Base-by-base conservation (phyloP, 2,329 filamentous ascomycete species). In the Onygenales sp. region DNA sequence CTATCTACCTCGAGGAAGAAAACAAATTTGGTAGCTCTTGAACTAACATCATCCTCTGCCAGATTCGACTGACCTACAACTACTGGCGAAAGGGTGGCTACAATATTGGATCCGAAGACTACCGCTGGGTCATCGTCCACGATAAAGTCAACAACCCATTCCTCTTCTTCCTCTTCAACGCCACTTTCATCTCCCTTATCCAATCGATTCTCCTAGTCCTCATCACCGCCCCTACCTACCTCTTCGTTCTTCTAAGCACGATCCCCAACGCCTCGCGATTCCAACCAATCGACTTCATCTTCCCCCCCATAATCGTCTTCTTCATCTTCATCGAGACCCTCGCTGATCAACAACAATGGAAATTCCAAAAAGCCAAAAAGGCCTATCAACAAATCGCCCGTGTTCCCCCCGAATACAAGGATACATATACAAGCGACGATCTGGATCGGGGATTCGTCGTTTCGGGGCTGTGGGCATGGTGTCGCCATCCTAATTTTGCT, bases 71-170 rank as follows among this genome's bases (percentile, higher is more conserved):
- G 70, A 97, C 92, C 2, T 97, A 82, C 77, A 98, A 98, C 72
- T 98, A 96, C 74, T 95, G 87, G 85, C 86, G 93, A 55, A 95
- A 89, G 69, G 93, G 93, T 41, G 93, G 93, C 27, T 98, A 98
- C 69, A 75, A 78, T 13, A 77, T 91, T 58, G 92, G 93, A 39
- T 91, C 87, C 13, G 92, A 98, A 71, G 93, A 98, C 70, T 98
- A 98, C 69, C 82, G 93, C 72, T 98, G 93, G 92, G 77, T 79
- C 54, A 83, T 91, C 53, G 75, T 97, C 51, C 84, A 84, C 65
- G 75, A 78, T 32, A 75, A 82, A 39, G 76, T 91, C 21, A 75
- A 78, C 50, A 74, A 82, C 43, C 90, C 89, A 72, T 87, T 90
- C 41, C 66, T 83, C 27, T 95, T 95, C 76, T 89, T 91, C 68